Conservation (phyloP, 108 stramenopile species). For the Nannochloropsis gaditana region DNA sequence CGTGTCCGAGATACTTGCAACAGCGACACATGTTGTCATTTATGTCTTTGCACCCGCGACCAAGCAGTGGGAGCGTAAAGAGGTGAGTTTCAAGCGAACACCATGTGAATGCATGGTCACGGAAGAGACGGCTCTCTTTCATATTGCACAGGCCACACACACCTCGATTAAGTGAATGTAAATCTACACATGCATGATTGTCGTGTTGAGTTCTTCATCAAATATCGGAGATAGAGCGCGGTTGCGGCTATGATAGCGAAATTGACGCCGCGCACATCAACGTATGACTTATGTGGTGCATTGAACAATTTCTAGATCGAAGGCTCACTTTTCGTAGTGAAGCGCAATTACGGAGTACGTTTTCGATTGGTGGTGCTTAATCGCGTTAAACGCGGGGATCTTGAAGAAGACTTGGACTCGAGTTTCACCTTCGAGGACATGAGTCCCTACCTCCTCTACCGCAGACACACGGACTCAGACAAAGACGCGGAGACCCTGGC, state of each 20-base stretch:
- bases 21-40: constrained; percentile 4
- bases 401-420: background rate
- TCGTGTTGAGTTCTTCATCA: too few species aligned
- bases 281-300: too few species aligned
- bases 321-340: background rate
- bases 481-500: background rate
- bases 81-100: background rate
- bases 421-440: constrained; percentile 20
- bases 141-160: too few species aligned
- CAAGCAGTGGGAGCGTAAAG: constrained; percentile 19
- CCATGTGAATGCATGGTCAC: too few species aligned
- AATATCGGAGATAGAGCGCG: too few species aligned
- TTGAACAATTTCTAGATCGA: background rate
- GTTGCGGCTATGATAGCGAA: too few species aligned
- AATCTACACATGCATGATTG: too few species aligned
- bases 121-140: too few species aligned
- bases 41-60: background rate
- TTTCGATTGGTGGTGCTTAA: background rate
- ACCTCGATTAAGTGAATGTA: too few species aligned
- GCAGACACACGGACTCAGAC: background rate
- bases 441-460: background rate
- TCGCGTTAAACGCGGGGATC: background rate
- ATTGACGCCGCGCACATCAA: too few species aligned
- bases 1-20: background rate
- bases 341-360: constrained; percentile 3